Percentiles rank a stretch among this genome's conserved stretches.
Evolutionary conservation across 805 yeast genomes (phyloP).

Genomic region (Grigorovia humatica): DNA sequence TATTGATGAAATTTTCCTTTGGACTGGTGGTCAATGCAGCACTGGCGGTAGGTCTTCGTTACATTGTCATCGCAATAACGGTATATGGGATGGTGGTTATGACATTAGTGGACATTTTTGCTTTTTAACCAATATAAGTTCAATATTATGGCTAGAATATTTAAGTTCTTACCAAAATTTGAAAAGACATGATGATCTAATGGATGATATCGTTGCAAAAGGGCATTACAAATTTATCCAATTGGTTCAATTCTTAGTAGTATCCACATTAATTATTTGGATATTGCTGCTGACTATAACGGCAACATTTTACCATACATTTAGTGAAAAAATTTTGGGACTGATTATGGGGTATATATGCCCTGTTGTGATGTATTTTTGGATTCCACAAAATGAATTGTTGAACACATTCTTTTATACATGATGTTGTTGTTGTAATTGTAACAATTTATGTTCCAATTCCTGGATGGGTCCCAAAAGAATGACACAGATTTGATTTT

Average conservation of each 20-base stretch:
- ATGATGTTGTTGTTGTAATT: conserved; percentile 3
- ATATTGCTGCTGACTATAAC: conserved; percentile 58
- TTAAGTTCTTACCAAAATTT: conserved; percentile 5
- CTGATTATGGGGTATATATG: conserved; percentile 51
- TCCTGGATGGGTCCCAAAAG: conserved; percentile 19
- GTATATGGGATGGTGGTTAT: conserved; percentile 40
- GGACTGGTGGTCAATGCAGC: conserved; percentile 29
- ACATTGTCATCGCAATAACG: conserved; percentile 24
- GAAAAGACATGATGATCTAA: conserved; percentile 7
- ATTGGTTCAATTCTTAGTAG: neutral
- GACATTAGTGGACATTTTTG: conserved; percentile 47
- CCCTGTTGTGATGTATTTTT: conserved; percentile 35
- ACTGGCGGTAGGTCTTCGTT: conserved; percentile 22
- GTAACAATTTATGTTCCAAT: conserved; percentile 11
- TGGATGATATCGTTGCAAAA: neutral
- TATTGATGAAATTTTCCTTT: conserved; percentile 26
- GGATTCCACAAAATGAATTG: conserved; percentile 13
- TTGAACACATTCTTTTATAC: conserved; percentile 4
- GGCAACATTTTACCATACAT: conserved; percentile 71
- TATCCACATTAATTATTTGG: conserved; percentile 34
- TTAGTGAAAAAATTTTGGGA: conserved; percentile 65
- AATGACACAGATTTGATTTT: conserved; percentile 7
- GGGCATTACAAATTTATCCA: conserved; percentile 4
- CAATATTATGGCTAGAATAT: conserved; percentile 33
- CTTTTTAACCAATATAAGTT: conserved; percentile 34